phyloP scores from a whole-genome alignment of 257 asterid genomes.

The Oldenlandia corymbosa region DNA sequence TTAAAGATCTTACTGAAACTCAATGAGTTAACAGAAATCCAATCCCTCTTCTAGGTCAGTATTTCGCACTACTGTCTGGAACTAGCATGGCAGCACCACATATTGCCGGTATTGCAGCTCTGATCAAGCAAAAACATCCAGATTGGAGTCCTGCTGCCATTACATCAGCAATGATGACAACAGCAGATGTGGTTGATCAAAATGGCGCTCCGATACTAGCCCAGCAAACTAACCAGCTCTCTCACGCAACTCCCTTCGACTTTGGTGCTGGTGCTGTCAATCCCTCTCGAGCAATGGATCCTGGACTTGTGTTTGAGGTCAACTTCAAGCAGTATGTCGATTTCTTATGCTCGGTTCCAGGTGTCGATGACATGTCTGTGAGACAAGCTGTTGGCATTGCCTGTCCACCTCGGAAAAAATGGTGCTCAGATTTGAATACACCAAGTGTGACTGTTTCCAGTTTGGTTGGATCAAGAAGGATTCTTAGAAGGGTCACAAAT shows the following conservation, averaged over 20 bases:
- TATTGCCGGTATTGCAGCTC: slow-evolving; percentile 59
- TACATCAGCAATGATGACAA: slow-evolving; percentile 65
- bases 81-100: slow-evolving; percentile 74
- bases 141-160: slow-evolving; percentile 59
- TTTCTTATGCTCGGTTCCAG: slow-evolving; percentile 64
- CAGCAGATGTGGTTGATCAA: slow-evolving; percentile 38
- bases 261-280: slow-evolving; percentile 58
- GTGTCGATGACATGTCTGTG: slow-evolving; percentile 49
- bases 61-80: slow-evolving; percentile 55
- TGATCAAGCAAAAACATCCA: slow-evolving; percentile 54
- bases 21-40: background rate
- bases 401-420: slow-evolving; percentile 29
- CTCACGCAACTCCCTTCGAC: slow-evolving; percentile 60
- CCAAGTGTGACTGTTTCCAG: slow-evolving; percentile 57
- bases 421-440: slow-evolving; percentile 64
- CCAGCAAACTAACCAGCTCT: slow-evolving; percentile 28
- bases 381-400: slow-evolving; percentile 42
- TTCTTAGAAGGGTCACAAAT: slow-evolving; percentile 43
- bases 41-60: slow-evolving; percentile 35
- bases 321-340: slow-evolving; percentile 40
- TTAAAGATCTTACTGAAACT: background rate
- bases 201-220: slow-evolving; percentile 42
- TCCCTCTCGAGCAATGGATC: slow-evolving; percentile 55
- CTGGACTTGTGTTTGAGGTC: slow-evolving; percentile 50
- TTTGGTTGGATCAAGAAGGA: slow-evolving; percentile 52